These are phyloP conservation scores for Crithidia acanthocephali DNA, from an alignment of 208 protist genomes.

Conservation along the genomic window DNA sequence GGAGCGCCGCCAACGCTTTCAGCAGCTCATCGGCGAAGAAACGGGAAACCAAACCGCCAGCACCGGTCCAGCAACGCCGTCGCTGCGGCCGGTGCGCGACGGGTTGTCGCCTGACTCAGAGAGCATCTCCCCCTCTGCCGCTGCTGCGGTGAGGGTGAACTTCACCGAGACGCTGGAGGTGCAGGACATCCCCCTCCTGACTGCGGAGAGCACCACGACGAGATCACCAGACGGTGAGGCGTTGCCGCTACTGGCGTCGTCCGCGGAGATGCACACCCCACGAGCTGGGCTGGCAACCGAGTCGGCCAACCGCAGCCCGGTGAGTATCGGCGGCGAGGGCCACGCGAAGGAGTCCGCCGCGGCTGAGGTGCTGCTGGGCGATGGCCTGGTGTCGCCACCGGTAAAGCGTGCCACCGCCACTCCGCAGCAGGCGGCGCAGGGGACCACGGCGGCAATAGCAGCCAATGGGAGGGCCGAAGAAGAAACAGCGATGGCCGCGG, in stretches of 20 bases:
- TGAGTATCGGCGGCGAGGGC: neutral
- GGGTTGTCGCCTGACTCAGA: neutral
- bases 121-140: neutral
- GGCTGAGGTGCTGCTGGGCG: conserved; percentile 27
- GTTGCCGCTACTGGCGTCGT: conserved; percentile 12
- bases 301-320: neutral
- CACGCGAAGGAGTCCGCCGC: neutral
- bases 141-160: neutral
- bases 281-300: neutral
- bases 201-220: conserved; percentile 9
- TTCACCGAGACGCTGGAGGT: conserved; percentile 34
- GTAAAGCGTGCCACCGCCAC: conserved; percentile 22
- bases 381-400: conserved; percentile 21
- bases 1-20: neutral
- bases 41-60: conserved; percentile 5
- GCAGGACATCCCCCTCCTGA: conserved; percentile 40
- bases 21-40: conserved; percentile 3
- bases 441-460: neutral
- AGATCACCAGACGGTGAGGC: neutral
- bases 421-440: conserved; percentile 10
- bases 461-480: neutral
- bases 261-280: conserved; percentile 13
- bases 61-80: conserved; percentile 14
- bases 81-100: neutral
- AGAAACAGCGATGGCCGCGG: neutral